phyloP scores from a whole-genome alignment of 139 green algal species.

The Chlorella sp. region DNA sequence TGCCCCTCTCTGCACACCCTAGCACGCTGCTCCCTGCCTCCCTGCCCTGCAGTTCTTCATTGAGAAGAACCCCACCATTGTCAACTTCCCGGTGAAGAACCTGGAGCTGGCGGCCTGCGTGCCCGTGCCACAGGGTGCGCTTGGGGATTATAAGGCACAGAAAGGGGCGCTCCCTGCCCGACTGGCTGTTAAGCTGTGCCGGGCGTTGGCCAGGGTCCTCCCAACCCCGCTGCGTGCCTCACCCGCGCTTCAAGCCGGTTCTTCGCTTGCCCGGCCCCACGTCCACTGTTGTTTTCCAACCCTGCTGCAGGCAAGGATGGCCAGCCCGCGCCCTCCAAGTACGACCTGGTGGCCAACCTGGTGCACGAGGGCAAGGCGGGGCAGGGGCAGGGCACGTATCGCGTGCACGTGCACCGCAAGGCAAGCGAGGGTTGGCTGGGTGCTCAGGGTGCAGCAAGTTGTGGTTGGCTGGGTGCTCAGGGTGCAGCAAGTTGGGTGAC shows the following conservation, averaged over 20 bases:
- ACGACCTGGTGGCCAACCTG: conserved; percentile 94
- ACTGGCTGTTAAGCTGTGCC: too few species aligned
- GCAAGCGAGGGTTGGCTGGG: background rate
- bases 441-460: too few species aligned
- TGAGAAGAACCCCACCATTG: conserved; percentile 98
- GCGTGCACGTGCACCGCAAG: conserved; percentile 86
- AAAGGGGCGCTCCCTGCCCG: too few species aligned
- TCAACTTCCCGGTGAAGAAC: conserved; percentile 97
- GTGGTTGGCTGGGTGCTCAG: too few species aligned
- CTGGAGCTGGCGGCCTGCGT: conserved; percentile 89
- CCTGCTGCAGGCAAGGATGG: conserved; percentile 7
- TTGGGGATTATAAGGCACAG: too few species aligned
- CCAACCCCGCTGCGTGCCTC: too few species aligned
- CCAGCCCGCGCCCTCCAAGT: conserved; percentile 51
- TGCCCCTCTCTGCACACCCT: too few species aligned
- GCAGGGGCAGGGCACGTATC: conserved; percentile 64
- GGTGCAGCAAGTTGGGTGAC: too few species aligned
- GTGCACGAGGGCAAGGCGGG: conserved; percentile 83
- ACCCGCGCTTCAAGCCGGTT: too few species aligned
- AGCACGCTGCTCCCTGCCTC: background rate
- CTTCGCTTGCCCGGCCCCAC: too few species aligned
- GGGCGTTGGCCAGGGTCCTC: too few species aligned
- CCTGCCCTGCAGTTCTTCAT: conserved; percentile 62
- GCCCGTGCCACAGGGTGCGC: conserved; percentile 55
- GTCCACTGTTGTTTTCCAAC: too few species aligned